Conservation (phyloP, 2,329 filamentous ascomycete species). For the Sporothrix sp. region DNA sequence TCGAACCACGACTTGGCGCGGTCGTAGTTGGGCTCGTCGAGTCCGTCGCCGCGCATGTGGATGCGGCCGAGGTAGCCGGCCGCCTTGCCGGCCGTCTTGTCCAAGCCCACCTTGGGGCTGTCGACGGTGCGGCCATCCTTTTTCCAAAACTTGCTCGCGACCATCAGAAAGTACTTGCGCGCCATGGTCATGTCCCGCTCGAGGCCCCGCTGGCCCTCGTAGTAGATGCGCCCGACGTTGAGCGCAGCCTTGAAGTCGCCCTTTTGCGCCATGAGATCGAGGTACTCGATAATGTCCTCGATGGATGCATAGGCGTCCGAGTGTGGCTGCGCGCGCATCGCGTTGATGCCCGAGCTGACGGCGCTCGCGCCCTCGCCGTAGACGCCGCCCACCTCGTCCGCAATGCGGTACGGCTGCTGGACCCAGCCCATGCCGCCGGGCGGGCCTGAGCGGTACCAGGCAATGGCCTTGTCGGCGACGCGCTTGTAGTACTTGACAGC, state of each 20-base stretch:
- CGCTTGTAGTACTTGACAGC: conserved; percentile 83
- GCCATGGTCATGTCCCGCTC: conserved; percentile 64
- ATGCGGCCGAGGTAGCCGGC: conserved; percentile 83
- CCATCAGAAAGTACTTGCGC: conserved; percentile 69
- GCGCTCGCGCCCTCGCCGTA: conserved; percentile 94
- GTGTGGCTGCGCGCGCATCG: conserved; percentile 59
- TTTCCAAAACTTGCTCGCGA: conserved; percentile 73
- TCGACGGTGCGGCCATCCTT: conserved; percentile 65
- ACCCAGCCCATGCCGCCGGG: conserved; percentile 75
- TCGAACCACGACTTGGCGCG: conserved; percentile 76
- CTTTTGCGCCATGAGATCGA: conserved; percentile 82
- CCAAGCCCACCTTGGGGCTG: conserved; percentile 58
- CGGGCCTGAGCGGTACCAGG: conserved; percentile 79
- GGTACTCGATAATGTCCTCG: conserved; percentile 89
- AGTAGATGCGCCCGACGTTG: conserved; percentile 75
- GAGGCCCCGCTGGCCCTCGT: conserved; percentile 71
- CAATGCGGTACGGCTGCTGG: conserved; percentile 71
- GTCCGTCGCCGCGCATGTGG: conserved; percentile 79
- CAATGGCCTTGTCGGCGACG: conserved; percentile 86
- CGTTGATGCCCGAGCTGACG: conserved; percentile 75
- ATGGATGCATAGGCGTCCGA: conserved; percentile 78
- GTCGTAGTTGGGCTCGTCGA: conserved; percentile 62
- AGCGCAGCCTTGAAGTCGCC: conserved; percentile 82
- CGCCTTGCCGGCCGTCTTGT: conserved; percentile 71
- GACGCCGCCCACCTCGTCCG: conserved; percentile 82